Evolutionary conservation across 257 asterid species (phyloP).

Genomic region (Solanum bulbocastanum): DNA sequence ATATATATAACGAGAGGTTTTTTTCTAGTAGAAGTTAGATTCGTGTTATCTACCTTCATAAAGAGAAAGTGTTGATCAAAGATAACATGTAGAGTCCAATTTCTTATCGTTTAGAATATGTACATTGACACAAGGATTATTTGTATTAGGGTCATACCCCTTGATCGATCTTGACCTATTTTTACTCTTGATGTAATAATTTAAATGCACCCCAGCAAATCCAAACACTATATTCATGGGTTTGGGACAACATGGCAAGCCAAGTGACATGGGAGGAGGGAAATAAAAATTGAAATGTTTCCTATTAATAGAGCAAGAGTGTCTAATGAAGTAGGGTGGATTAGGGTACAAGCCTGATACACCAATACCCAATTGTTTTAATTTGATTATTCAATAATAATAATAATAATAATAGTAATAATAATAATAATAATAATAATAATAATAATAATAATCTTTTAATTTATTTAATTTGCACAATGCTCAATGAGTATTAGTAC

Average conservation of each 20-base stretch:
- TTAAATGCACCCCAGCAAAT: not conserved
- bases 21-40: not conserved
- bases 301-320: conserved; percentile 34
- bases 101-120: not conserved
- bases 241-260: conserved; percentile 37
- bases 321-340: conserved; percentile 29
- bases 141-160: too few relatives aligned
- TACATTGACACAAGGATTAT: not conserved
- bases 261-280: conserved; percentile 30
- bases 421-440: too few relatives aligned
- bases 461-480: conserved; percentile 30
- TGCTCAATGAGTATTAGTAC: conserved; percentile 21
- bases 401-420: not conserved
- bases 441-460: not conserved
- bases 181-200: not conserved
- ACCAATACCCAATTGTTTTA: conserved; percentile 25
- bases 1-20: not conserved
- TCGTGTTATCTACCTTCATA: not conserved
- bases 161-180: too few relatives aligned
- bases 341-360: conserved; percentile 23
- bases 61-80: not conserved
- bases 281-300: conserved; percentile 40
- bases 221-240: not conserved
- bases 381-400: not conserved
- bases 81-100: not conserved